These are phyloP conservation scores for Thermochaetoides thermophila DNA, from an alignment of 495 filamentous ascomycete genomes.

Conservation along the genomic window DNA sequence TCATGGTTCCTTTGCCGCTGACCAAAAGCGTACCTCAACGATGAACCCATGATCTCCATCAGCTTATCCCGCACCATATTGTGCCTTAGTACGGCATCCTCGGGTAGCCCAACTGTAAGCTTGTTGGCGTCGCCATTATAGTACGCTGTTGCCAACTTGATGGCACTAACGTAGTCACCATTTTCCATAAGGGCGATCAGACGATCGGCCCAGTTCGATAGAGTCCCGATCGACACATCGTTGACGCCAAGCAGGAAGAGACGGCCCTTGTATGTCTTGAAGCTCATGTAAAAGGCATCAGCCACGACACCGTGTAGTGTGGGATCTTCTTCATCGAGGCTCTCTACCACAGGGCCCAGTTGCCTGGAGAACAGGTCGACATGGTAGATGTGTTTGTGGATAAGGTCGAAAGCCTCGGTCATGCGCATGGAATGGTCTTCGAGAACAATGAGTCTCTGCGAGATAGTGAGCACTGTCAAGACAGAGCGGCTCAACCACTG, in stretches of 20 bases:
- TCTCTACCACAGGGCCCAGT: constrained; percentile 69
- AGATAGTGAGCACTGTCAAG: constrained; percentile 78
- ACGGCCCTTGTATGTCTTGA: constrained; percentile 86
- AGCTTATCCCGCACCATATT: constrained; percentile 76
- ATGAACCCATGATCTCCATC: constrained; percentile 87
- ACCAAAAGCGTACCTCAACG: constrained; percentile 76
- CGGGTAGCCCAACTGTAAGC: constrained; percentile 81
- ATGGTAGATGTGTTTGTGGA: constrained; percentile 86
- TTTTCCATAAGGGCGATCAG: constrained; percentile 92
- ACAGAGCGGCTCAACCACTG: constrained; percentile 97
- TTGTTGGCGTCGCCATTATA: constrained; percentile 81
- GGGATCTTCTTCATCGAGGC: constrained; percentile 71
- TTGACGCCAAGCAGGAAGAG: constrained; percentile 83
- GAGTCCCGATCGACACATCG: constrained; percentile 71
- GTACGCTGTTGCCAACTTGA: constrained; percentile 78
- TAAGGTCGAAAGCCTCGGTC: constrained; percentile 85
- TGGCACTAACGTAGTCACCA: constrained; percentile 83
- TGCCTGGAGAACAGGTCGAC: constrained; percentile 73
- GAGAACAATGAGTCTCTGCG: constrained; percentile 79
- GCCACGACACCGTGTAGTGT: constrained; percentile 93
- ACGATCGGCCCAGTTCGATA: constrained; percentile 98
- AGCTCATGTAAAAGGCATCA: constrained; percentile 96
- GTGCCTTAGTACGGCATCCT: constrained; percentile 63
- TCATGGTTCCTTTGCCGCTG: constrained; percentile 38
- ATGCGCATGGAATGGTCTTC: constrained; percentile 79